Base-by-base conservation (phyloP, 2,329 filamentous ascomycete genomes). In the Macrophomina pseudophaseolina region DNA sequence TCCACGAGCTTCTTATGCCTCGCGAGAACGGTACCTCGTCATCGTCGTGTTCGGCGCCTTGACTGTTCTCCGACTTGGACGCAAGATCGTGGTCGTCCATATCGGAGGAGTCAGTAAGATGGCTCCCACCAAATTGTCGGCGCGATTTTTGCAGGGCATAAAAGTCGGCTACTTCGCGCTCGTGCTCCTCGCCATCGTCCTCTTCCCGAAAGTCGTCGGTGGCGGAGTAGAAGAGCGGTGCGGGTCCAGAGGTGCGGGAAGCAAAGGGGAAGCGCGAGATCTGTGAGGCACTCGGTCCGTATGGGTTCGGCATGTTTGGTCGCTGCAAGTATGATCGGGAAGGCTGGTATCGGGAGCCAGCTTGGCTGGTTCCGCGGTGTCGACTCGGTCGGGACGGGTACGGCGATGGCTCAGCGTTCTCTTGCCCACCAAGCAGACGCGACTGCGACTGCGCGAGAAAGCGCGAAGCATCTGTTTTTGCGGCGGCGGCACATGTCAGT, bases 401-500 rank as follows among this genome's bases (percentile, higher is more conserved):
- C 71, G 76, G 54, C 44, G 44, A 35, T 11, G 48, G 23, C 9
- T 66, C 65, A 14, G 46, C 58, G 65, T 53, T 66, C 35, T 66
- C 56, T 71, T 81, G 86, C 80, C 76, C 90, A 87, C 80, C 93
- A 71, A 91, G 92, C 74, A 98, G 84, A 70, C 93, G 90, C 69
- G 94, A 97, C 84, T 97, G 94, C 71, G 94, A 97, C 87, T 98
- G 95, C 69, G 94, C 92, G 74, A 99, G 88, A 79, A 99, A 99
- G 73, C 90, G 91, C 72, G 94, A 98, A 74, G 95, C 95, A 90
- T 98, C 95, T 97, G 75, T 64, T 64, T 56, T 58, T 70, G 69
- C 42, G 58, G 42, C 40, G 40, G 69, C 69, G 71, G 67, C 40
- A 71, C 68, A 72, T 67, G 78, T 82, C 71, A 80, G 77, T 81